A percentile compares a stretch with the other conserved stretches of the same genome.
These are phyloP conservation scores for Pleurotus cornucopiae DNA, from an alignment of 768 basidiomycete species.

Conservation along the genomic window DNA sequence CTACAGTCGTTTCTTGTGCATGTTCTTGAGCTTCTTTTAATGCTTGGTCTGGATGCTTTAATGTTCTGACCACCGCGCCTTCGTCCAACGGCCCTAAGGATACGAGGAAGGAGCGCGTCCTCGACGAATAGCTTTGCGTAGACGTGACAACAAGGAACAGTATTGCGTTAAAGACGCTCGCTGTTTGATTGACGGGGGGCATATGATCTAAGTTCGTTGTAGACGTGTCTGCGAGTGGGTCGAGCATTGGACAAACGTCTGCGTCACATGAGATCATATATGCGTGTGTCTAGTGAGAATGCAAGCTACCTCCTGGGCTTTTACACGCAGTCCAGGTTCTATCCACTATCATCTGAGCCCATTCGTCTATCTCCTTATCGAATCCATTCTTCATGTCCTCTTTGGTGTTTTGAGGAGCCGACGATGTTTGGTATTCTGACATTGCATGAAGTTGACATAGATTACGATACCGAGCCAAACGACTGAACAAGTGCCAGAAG, in stretches of 20 bases:
- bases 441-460: conserved; percentile 33
- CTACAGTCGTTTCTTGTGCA: conserved; percentile 31
- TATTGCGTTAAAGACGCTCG: conserved; percentile 43
- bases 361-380: conserved; percentile 31
- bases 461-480: conserved; percentile 44
- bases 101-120: conserved; percentile 42
- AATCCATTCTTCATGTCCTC: conserved; percentile 24
- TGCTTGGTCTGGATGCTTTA: conserved; percentile 45
- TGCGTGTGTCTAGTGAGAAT: not conserved
- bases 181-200: conserved; percentile 31
- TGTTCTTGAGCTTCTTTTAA: conserved; percentile 39
- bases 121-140: conserved; percentile 45
- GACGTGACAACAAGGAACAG: conserved; percentile 47
- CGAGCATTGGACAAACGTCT: conserved; percentile 40
- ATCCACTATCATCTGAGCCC: conserved; percentile 40
- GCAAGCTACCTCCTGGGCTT: conserved; percentile 27
- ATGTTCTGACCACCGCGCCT: conserved; percentile 34
- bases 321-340: conserved; percentile 42
- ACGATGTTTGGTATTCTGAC: conserved; percentile 26
- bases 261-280: conserved; percentile 1
- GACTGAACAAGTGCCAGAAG: conserved; percentile 39
- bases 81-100: conserved; percentile 39
- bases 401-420: conserved; percentile 13
- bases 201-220: conserved; percentile 33
- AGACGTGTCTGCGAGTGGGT: conserved; percentile 42